Evolutionary conservation across 805 yeast genomes (phyloP).

Genomic region (Barnettozyma wickerhamii): DNA sequence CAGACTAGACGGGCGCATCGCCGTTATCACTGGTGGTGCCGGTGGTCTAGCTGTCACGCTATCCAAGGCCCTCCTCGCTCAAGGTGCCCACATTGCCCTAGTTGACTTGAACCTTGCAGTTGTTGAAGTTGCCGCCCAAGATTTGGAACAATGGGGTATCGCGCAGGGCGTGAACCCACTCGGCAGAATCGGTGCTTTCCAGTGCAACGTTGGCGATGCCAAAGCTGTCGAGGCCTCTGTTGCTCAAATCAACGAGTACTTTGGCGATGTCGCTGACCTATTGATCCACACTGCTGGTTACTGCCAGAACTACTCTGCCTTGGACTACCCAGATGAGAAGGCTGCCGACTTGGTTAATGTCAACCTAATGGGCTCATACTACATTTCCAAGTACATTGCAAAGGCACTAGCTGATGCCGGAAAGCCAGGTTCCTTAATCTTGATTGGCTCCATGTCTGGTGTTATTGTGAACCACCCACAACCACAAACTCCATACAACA

Average conservation of each 20-base stretch:
- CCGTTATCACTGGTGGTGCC: conserved; percentile 76
- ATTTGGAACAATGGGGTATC: conserved; percentile 43
- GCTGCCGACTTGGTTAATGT: conserved; percentile 68
- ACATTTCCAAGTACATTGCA: conserved; percentile 71
- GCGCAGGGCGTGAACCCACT: conserved; percentile 29
- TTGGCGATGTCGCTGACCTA: conserved; percentile 57
- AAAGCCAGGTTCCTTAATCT: conserved; percentile 55
- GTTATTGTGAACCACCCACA: conserved; percentile 75
- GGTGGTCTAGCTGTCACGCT: conserved; percentile 71
- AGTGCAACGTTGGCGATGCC: conserved; percentile 69
- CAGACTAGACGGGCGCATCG: conserved; percentile 66
- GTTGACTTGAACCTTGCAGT: conserved; percentile 63
- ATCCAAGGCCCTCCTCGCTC: conserved; percentile 63
- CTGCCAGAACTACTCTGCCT: conserved; percentile 76
- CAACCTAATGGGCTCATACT: conserved; percentile 69
- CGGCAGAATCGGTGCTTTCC: conserved; percentile 53
- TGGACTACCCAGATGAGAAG: conserved; percentile 67
- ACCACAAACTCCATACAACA: conserved; percentile 76
- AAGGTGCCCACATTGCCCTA: conserved; percentile 74
- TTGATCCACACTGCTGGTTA: conserved; percentile 81
- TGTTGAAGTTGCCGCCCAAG: conserved; percentile 51
- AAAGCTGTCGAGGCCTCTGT: conserved; percentile 53
- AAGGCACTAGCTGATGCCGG: conserved; percentile 55
- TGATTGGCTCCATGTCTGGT: conserved; percentile 80
- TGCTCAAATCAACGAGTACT: conserved; percentile 48